Evolutionary conservation across 441 rosid species (phyloP), one percentile per base, ranked within the genome.

Genomic region (Adansonia grandidieri): DNA sequence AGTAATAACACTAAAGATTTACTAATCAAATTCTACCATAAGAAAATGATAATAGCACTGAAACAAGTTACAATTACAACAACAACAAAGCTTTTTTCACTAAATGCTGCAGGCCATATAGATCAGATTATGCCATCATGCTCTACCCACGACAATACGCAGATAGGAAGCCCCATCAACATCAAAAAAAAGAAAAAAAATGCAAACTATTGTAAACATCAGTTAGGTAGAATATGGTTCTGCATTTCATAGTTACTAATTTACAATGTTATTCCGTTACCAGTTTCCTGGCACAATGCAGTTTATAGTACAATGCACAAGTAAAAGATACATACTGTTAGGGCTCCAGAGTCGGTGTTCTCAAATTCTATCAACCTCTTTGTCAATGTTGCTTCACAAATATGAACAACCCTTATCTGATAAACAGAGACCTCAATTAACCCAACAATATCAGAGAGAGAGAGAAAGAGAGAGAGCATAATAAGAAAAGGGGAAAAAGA

Each of bases 341-440:
- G 89, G 85, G 87, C 89, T 71, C 93, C 95, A 44, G 97, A 84
- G 63, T 93, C 92, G 0, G 97, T 93, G 74, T 87, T 85, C 91
- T 87, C 94, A 81, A 95, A 95, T 86, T 95, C 97, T 80, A 83
- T 78, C 87, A 95, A 86, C 61, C 94, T 85, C 88, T 93, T 95
- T 78, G 93, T 88, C 82, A 91, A 81, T 19, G 98, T 95, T 85
- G 96, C 90, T 86, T 92, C 98, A 82, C 97, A 93, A 80, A 95
- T 81, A 83, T 95, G 95, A 81, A 91, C 95, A 84, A 87, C 64
- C 76, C 82, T 82, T 74, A 91, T 85, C 97, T 94, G 87, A 71
- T 64, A 85, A 82, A 62, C 50, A 75, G 45, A 81, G 53, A 58
- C 53, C 65, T 75, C 57, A 85, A 56, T 17, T 57, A 63, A 28